These are phyloP conservation scores for Apiotrichum brassicae DNA, from an alignment of 1,284 basidiomycete species.

Conservation along the genomic window DNA sequence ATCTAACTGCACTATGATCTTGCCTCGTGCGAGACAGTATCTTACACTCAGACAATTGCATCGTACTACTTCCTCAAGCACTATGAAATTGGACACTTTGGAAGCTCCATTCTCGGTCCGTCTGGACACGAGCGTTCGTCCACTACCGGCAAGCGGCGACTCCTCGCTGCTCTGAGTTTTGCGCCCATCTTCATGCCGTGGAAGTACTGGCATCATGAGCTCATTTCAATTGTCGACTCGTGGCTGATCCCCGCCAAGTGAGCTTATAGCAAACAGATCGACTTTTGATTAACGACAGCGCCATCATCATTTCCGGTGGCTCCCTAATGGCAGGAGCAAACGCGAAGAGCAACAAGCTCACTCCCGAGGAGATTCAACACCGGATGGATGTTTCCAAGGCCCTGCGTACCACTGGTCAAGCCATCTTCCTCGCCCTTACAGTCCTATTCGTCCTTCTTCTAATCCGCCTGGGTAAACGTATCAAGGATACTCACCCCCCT, in stretches of 20 bases:
- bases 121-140: background rate
- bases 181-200: constrained; percentile 11
- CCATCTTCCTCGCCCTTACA: constrained; percentile 30
- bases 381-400: constrained; percentile 11
- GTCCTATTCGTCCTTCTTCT: constrained; percentile 18
- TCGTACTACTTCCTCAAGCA: constrained; percentile 18
- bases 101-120: constrained; percentile 7
- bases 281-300: constrained; percentile 6
- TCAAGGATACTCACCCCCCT: background rate
- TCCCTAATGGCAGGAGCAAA: constrained; percentile 12
- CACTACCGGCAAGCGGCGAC: background rate
- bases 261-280: no score
- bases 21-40: no score
- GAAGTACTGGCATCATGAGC: constrained; percentile 7
- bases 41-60: constrained; percentile 9
- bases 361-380: background rate
- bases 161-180: background rate
- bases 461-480: background rate
- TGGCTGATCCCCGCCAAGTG: constrained; percentile 21
- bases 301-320: constrained; percentile 32
- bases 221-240: constrained; percentile 13
- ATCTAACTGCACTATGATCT: no score
- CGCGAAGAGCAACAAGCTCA: background rate
- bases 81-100: constrained; percentile 10
- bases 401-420: constrained; percentile 25